Conservation (phyloP, 805 yeast genomes). For the Yarrowia phangngaensis region DNA sequence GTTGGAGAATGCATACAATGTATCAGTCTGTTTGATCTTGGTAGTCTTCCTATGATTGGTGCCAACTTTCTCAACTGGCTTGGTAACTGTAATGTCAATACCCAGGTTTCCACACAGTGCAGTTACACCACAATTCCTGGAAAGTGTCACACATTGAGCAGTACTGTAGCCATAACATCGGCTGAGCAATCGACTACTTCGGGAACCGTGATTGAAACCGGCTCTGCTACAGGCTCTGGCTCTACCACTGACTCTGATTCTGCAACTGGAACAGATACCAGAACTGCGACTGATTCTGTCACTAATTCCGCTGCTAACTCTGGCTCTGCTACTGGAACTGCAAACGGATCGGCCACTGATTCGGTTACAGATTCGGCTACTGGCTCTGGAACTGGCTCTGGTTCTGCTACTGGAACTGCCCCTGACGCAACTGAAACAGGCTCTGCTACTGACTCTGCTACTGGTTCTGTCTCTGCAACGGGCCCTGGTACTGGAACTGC, state of each 20-base stretch:
- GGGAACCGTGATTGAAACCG: constrained; percentile 4
- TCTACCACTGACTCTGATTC: constrained; percentile 4
- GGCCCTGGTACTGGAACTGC: no score
- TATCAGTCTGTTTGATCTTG: neutral
- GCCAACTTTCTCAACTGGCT: neutral
- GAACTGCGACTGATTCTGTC: neutral
- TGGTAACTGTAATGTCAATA: neutral
- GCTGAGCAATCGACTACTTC: constrained; percentile 2
- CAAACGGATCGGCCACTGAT: neutral
- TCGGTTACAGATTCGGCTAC: neutral
- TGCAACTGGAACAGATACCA: neutral
- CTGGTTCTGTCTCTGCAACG: neutral
- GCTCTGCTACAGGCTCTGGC: constrained; percentile 8
- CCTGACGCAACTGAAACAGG: neutral
- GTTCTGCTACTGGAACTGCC: neutral
- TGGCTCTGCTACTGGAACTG: neutral
- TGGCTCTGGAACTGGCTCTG: neutral
- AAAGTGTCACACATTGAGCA: neutral
- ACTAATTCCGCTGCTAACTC: neutral
- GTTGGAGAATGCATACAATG: neutral
- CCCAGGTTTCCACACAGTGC: neutral
- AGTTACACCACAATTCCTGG: neutral
- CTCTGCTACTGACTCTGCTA: neutral
- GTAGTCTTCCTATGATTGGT: neutral
- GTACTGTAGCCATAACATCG: no score